phyloP scores from a whole-genome alignment of 805 yeast species.

The Debaryomyces hansenii region DNA sequence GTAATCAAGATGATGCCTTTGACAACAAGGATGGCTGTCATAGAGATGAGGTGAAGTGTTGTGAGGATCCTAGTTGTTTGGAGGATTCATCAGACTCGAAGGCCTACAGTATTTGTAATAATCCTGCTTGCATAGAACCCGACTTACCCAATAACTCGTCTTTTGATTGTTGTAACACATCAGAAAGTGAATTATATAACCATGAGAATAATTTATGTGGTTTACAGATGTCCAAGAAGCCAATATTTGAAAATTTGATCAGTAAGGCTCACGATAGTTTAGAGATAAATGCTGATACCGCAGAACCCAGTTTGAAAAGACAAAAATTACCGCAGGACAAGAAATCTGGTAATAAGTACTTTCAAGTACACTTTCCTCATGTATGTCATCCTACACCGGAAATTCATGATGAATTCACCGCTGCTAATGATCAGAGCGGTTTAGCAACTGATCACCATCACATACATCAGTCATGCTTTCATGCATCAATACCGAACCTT shows the following conservation, averaged over 20 bases:
- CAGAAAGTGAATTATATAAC: background rate
- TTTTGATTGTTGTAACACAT: constrained; percentile 8
- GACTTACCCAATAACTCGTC: constrained; percentile 6
- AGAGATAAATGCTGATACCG: constrained; percentile 11
- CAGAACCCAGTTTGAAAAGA: constrained; percentile 5
- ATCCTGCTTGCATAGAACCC: constrained; percentile 8
- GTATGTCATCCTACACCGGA: constrained; percentile 28
- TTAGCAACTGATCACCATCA: constrained; percentile 13
- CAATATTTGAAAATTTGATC: constrained; percentile 40
- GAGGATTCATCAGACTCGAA: background rate
- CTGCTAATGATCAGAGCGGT: background rate
- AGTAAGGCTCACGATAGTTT: constrained; percentile 34
- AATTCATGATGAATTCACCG: background rate
- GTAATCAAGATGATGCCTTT: background rate
- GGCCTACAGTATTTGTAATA: constrained; percentile 4
- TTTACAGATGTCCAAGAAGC: constrained; percentile 26
- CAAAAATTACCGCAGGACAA: constrained; percentile 5
- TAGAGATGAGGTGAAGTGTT: constrained; percentile 7
- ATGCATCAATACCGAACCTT: constrained; percentile 37
- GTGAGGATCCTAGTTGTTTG: constrained; percentile 8
- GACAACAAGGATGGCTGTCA: constrained; percentile 3
- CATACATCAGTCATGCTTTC: constrained; percentile 46
- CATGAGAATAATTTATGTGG: constrained; percentile 27
- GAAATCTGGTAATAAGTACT: constrained; percentile 10
- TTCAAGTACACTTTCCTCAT: constrained; percentile 42